Conservation (phyloP, 2,329 filamentous ascomycete genomes). For the Blastomyces percursus region DNA sequence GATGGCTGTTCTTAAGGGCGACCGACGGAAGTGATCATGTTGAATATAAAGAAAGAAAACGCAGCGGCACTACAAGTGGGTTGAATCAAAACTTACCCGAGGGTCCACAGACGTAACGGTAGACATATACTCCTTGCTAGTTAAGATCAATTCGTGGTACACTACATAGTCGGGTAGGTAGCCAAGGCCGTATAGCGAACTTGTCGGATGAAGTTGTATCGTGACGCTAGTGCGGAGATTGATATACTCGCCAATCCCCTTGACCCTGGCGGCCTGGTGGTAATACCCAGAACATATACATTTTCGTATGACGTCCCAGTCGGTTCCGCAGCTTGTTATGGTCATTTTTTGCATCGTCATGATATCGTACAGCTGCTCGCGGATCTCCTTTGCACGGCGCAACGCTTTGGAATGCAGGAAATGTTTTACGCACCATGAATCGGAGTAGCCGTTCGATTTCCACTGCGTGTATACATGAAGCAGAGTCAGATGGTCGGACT, state of each 20-base stretch:
- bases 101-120: slow-evolving; percentile 94
- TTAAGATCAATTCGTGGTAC: slow-evolving; percentile 96
- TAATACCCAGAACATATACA: slow-evolving; percentile 98
- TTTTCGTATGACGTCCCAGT: slow-evolving; percentile 91
- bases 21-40: too few species aligned
- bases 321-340: slow-evolving; percentile 79
- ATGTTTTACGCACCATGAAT: slow-evolving; percentile 85
- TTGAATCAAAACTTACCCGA: slow-evolving; percentile 40
- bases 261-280: slow-evolving; percentile 91
- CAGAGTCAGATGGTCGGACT: slow-evolving; percentile 92
- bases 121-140: slow-evolving; percentile 95
- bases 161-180: slow-evolving; percentile 95
- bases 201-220: slow-evolving; percentile 89
- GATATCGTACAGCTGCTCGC: slow-evolving; percentile 86
- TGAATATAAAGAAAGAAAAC: neutral
- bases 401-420: slow-evolving; percentile 94
- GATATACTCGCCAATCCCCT: slow-evolving; percentile 94
- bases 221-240: slow-evolving; percentile 91
- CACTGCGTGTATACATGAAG: slow-evolving; percentile 94
- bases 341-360: slow-evolving; percentile 89
- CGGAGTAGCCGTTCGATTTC: slow-evolving; percentile 79
- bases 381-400: slow-evolving; percentile 81
- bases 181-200: slow-evolving; percentile 80
- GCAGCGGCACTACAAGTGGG: neutral
- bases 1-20: neutral